Evolutionary conservation across 2,329 filamentous ascomycete species (phyloP).

Genomic region (Monosporascus sp.): DNA sequence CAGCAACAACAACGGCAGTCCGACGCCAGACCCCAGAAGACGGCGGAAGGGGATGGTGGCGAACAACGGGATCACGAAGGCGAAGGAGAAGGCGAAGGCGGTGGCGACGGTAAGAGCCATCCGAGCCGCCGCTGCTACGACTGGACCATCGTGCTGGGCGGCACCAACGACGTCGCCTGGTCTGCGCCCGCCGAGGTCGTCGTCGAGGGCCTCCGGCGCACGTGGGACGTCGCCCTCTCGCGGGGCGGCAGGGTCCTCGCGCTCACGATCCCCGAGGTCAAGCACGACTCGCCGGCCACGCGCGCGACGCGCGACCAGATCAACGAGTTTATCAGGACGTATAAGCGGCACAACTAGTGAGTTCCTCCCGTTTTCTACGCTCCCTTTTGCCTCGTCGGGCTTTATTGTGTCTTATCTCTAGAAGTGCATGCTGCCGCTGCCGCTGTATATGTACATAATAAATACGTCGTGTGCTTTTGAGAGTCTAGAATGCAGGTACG

Average conservation of each 20-base stretch:
- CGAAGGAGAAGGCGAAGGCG: neutral
- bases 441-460: neutral
- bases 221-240: constrained; percentile 45
- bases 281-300: constrained; percentile 21
- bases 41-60: neutral
- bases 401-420: neutral
- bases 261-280: constrained; percentile 55
- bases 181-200: constrained; percentile 34
- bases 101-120: neutral
- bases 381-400: neutral
- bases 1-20: neutral
- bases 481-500: neutral
- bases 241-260: constrained; percentile 53
- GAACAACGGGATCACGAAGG: too few species aligned
- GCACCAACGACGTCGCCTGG: constrained; percentile 57
- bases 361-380: constrained; percentile 18
- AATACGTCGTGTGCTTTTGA: too few species aligned
- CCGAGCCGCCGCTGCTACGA: constrained; percentile 34
- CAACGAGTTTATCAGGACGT: constrained; percentile 47
- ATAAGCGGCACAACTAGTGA: constrained; percentile 47
- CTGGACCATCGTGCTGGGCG: constrained; percentile 59
- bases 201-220: constrained; percentile 40
- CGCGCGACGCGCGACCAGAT: constrained; percentile 35
- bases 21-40: neutral
- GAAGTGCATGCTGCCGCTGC: neutral